Evolutionary conservation across 306 rosid species (phyloP).

Genomic region (Trifolium fragiferum): DNA sequence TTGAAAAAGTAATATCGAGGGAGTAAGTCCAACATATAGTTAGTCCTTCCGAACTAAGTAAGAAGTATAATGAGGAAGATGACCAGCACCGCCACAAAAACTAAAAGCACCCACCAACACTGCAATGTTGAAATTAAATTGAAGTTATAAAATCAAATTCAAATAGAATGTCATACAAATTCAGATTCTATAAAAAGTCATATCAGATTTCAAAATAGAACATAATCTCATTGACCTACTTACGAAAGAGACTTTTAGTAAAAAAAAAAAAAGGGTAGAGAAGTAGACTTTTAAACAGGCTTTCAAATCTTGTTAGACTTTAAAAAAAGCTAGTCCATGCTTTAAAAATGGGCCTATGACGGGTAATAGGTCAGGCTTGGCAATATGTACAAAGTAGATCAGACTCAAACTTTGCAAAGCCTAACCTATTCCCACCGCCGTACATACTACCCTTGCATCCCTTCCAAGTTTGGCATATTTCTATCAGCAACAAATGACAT

Average conservation of each 20-base stretch:
- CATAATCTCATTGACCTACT: not conserved
- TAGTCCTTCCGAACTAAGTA: conserved; percentile 43
- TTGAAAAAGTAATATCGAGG: conserved; percentile 17
- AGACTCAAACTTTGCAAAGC: not conserved
- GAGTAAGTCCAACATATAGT: conserved; percentile 22
- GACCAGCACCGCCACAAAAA: conserved; percentile 53
- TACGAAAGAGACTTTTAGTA: not conserved
- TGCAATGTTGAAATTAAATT: conserved; percentile 43
- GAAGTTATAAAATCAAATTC: not conserved
- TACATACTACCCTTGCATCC: not conserved
- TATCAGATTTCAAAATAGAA: too few relatives aligned
- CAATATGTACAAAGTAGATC: not conserved
- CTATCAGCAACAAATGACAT: conserved; percentile 24
- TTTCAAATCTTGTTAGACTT: not conserved
- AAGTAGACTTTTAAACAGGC: not conserved
- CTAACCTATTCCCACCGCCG: not conserved
- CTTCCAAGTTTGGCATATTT: not conserved
- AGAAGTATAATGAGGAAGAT: conserved; percentile 54
- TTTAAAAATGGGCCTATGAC: not conserved
- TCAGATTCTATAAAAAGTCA: too few relatives aligned
- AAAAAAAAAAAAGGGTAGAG: too few relatives aligned
- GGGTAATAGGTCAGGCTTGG: not conserved
- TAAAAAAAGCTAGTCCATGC: not conserved
- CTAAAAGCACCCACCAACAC: conserved; percentile 72
- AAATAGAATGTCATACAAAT: not conserved